Base-by-base conservation (phyloP, 176 grass and related monocot species). In the Oryza rufipogon region DNA sequence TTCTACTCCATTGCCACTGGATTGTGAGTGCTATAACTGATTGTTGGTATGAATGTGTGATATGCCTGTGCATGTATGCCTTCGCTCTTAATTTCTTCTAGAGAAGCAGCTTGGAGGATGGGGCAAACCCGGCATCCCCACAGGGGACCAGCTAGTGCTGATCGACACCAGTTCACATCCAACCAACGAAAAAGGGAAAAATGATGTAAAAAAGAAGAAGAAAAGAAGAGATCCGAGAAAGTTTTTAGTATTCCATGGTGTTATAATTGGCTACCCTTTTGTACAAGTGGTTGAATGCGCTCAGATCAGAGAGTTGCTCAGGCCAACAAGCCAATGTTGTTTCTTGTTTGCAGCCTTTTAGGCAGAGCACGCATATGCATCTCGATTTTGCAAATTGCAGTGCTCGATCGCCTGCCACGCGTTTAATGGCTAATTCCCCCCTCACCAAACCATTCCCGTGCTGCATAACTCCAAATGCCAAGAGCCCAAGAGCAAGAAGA, bases 391-490 rank as follows among this genome's bases (percentile, higher is more conserved):
- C 82, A 42, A 12, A 13, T 46, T 19, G n/a, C 46, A 38, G 32
- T 56, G 83, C 36, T 28, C 39, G 39, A 41, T 41, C 54, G 28
- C 60, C 58, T 16, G 67, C 12, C 71, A 30, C 16, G 64, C 19
- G 47, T 58, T 69, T 7, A 41, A 60, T 60, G 74, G 45, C 19
- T 44, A 44, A 44, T 12, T 16, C 1, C 9, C 44, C 16, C 19
- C 75, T 76, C 60, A 74, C 75, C 69, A 0, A 85, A 84, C 70
- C 71, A 80, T 26, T 80, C 47, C 46, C 76, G 69, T 68, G 74
- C 58, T 26, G 46, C 60, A 63, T 70, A 80, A 60, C 81, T 88
- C 76, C 87, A 74, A 46, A 71, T 19, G 80, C 68, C 75, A 41
- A 41, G 39, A 41, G 38, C 39, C 39, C 39, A 84, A 14, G 68